Evolutionary conservation across 2,329 filamentous ascomycete genomes (phyloP), one percentile per base, ranked within the genome.

Genomic region (Diplodia corticola): DNA sequence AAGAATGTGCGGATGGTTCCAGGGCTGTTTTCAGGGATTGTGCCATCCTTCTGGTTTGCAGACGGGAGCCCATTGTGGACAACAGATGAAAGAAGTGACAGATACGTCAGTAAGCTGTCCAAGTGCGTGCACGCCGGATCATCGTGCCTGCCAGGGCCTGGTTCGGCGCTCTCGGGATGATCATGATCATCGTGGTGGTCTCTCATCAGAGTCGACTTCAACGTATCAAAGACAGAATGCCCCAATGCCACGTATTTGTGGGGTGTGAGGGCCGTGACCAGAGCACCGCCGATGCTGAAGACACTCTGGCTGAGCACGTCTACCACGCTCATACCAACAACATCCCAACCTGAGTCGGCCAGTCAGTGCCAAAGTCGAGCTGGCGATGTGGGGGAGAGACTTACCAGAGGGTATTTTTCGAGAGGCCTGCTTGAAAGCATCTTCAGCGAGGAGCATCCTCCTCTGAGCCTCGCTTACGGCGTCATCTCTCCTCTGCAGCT

Each of bases 341-440:
- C 55, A 30, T 60, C 55, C 55, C 55, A 60, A 5, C 35, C 55
- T 60, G 15, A 7, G 13, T 57, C 5, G n/a, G n/a, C 12, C 4
- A 15, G 24, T n/a, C 4, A 30, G 13, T 48, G 0, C 4, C 12
- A 7, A 4, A 30, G 17, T 5, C 6, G 15, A 22, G 4, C 5
- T 9, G 12, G 12, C 10, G 4, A 2, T 37, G 5, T 37, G 30
- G n/a, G 7, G 10, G 6, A 15, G 6, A 15, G 4, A 15, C 7
- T 20, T 30, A 60, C 55, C 55, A 5, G 55, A 60, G 4, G 55
- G 55, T 28, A 60, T 48, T 9, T 60, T 60, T 33, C 33, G 48
- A 5, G 55, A 60, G 3, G 55, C 55, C 22, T 60, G 55, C 26
- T 60, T 60, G 40, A 60, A 60, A 9, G 55, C 55, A 12, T 60